A percentile compares a stretch with the other conserved stretches of the same genome.
Evolutionary conservation across 2,329 filamentous ascomycete species (phyloP).

Genomic region (Fusarium compactum): DNA sequence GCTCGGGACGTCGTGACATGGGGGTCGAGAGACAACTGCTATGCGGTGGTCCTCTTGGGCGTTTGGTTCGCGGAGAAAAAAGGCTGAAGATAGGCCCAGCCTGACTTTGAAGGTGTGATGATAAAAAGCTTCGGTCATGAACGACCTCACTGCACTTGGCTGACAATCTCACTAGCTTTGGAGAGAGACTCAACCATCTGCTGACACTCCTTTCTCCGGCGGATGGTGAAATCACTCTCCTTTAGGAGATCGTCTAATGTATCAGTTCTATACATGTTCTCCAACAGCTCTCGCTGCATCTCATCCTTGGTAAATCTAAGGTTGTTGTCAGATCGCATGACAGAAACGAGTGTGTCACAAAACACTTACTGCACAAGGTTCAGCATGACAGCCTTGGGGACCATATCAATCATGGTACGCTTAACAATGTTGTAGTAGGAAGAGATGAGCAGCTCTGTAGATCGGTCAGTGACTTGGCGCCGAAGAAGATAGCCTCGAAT

Average conservation of each 20-base stretch:
- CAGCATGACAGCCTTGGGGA: slow-evolving; percentile 99
- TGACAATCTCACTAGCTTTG: slow-evolving; percentile 95
- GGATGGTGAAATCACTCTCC: slow-evolving; percentile 96
- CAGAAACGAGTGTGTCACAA: not conserved
- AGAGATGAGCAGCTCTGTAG: slow-evolving; percentile 86
- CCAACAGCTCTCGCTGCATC: slow-evolving; percentile 96
- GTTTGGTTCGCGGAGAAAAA: slow-evolving; percentile 20
- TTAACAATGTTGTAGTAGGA: slow-evolving; percentile 99
- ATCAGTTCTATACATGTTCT: slow-evolving; percentile 95
- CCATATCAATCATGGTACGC: slow-evolving; percentile 99
- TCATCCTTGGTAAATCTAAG: slow-evolving; percentile 92
- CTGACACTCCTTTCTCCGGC: slow-evolving; percentile 96
- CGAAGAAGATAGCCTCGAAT: not conserved
- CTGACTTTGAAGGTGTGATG: slow-evolving; percentile 33
- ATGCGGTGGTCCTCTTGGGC: slow-evolving; percentile 13
- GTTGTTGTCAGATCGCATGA: slow-evolving; percentile 36
- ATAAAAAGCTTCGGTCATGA: slow-evolving; percentile 21
- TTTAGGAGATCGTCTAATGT: slow-evolving; percentile 95
- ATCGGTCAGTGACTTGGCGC: slow-evolving; percentile 25
- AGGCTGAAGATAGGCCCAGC: slow-evolving; percentile 21
- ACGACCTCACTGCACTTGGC: slow-evolving; percentile 71
- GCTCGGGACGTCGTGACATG: slow-evolving; percentile 34
- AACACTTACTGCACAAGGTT: slow-evolving; percentile 88
- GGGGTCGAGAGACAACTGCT: slow-evolving; percentile 22
- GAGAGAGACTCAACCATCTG: slow-evolving; percentile 97